Percentiles rank a stretch among this genome's conserved stretches.
These are phyloP conservation scores for Penicillium sp. DNA, from an alignment of 2,329 filamentous ascomycete genomes.

Conservation along the genomic window DNA sequence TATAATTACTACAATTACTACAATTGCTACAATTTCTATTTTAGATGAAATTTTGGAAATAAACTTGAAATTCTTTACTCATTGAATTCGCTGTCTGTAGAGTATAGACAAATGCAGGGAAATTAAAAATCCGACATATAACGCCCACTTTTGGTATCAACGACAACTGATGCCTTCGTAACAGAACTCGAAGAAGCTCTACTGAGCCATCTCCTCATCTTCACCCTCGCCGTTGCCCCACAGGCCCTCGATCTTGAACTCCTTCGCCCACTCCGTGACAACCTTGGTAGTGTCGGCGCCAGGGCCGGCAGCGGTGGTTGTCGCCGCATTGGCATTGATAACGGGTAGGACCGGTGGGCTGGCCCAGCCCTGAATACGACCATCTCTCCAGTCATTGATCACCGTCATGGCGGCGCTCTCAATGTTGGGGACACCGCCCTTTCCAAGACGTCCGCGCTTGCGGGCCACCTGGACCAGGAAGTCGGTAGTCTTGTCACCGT, in stretches of 20 bases:
- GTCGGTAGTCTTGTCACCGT: slow-evolving; percentile 76
- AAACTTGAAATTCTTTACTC: background rate
- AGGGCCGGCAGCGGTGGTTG: slow-evolving; percentile 34
- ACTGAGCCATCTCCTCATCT: slow-evolving; percentile 41
- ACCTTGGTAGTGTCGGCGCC: slow-evolving; percentile 72
- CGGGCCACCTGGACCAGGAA: slow-evolving; percentile 93
- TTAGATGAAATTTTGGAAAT: background rate
- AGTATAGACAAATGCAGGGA: slow-evolving; percentile 17
- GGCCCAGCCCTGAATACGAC: slow-evolving; percentile 87
- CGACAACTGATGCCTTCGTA: slow-evolving; percentile 23
- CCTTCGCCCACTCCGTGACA: slow-evolving; percentile 85
- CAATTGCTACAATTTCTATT: background rate
- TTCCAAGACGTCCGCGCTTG: slow-evolving; percentile 82
- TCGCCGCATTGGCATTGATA: slow-evolving; percentile 35
- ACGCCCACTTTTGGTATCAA: slow-evolving; percentile 35
- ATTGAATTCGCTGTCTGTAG: slow-evolving; percentile 8
- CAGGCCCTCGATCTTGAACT: slow-evolving; percentile 90
- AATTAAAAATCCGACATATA: slow-evolving; percentile 21
- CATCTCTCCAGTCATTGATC: slow-evolving; percentile 94
- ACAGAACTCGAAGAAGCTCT: slow-evolving; percentile 20
- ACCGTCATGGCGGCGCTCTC: slow-evolving; percentile 85
- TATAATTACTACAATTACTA: background rate
- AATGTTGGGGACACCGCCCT: slow-evolving; percentile 86
- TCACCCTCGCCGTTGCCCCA: slow-evolving; percentile 64
- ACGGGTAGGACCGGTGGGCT: slow-evolving; percentile 65